phyloP scores from a whole-genome alignment of 805 yeast species.

The Ogataea kodamae region DNA sequence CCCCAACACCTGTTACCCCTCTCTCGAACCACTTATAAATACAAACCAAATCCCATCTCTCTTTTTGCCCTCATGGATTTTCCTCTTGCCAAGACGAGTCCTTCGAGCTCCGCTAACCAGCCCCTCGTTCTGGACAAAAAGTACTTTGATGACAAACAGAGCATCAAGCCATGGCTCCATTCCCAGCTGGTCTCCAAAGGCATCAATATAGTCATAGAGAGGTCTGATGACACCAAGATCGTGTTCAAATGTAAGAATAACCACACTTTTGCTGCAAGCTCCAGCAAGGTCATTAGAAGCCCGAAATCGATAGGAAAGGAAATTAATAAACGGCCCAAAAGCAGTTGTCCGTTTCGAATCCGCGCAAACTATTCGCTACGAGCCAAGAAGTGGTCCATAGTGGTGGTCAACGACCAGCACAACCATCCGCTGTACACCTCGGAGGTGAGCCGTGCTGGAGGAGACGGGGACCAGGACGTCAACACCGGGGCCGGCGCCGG shows the following conservation, averaged over 20 bases:
- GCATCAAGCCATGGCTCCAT: slow-evolving; percentile 62
- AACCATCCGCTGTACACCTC: slow-evolving; percentile 44
- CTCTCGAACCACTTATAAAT: slow-evolving; percentile 6
- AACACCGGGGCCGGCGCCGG: slow-evolving; percentile 8
- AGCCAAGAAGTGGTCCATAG: slow-evolving; percentile 54
- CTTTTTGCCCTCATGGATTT: slow-evolving; percentile 9
- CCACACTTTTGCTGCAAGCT: slow-evolving; percentile 18
- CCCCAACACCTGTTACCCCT: slow-evolving; percentile 11
- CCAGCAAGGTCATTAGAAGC: slow-evolving; percentile 12
- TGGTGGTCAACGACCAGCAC: slow-evolving; percentile 57
- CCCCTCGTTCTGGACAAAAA: slow-evolving; percentile 22
- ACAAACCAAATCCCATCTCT: slow-evolving; percentile 2
- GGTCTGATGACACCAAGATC: slow-evolving; percentile 58
- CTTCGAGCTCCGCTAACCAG: slow-evolving; percentile 4
- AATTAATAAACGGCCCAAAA: slow-evolving; percentile 27
- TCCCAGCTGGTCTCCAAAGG: slow-evolving; percentile 46
- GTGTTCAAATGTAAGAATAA: slow-evolving; percentile 57
- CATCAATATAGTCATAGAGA: slow-evolving; percentile 55
- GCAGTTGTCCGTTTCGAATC: slow-evolving; percentile 57
- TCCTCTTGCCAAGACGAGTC: slow-evolving; percentile 1
- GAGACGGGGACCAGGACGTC: slow-evolving; percentile 9
- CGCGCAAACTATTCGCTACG: slow-evolving; percentile 58
- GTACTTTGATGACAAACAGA: slow-evolving; percentile 39
- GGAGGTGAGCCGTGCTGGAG: slow-evolving; percentile 1
- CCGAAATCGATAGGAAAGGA: slow-evolving; percentile 15